A percentile compares a stretch with the other conserved stretches of the same genome.
Evolutionary conservation across 805 yeast genomes (phyloP).

Genomic region (Yamadazyma ubonensis): DNA sequence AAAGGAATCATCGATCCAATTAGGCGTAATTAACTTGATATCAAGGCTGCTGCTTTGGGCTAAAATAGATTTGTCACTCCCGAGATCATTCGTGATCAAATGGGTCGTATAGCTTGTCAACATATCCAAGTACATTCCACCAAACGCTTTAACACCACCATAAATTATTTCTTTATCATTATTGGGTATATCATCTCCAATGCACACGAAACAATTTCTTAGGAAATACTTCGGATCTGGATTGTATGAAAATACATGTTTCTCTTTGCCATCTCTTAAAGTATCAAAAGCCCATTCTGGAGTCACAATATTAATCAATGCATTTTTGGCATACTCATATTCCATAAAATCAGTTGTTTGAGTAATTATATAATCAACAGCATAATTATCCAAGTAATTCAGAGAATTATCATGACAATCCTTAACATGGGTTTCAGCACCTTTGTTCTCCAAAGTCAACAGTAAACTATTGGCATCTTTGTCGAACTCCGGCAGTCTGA

Average conservation of each 20-base stretch:
- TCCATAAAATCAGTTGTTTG: conserved; percentile 52
- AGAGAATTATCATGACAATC: conserved; percentile 5
- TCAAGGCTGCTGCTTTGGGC: conserved; percentile 45
- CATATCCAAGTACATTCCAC: conserved; percentile 67
- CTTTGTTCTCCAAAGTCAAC: conserved; percentile 12
- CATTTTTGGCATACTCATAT: conserved; percentile 43
- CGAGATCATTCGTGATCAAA: conserved; percentile 54
- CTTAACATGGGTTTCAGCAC: conserved; percentile 11
- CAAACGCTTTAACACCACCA: conserved; percentile 68
- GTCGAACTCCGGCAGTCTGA: conserved; percentile 8
- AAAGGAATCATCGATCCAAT: conserved; percentile 77
- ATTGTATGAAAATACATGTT: conserved; percentile 58
- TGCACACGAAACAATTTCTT: conserved; percentile 59
- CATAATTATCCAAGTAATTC: conserved; percentile 12
- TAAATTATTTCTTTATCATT: conserved; percentile 67
- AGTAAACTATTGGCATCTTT: conserved; percentile 11
- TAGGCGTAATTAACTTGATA: conserved; percentile 67
- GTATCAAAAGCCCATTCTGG: conserved; percentile 61
- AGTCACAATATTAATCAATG: conserved; percentile 65
- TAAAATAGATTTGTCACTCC: conserved; percentile 57
- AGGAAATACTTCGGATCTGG: conserved; percentile 71
- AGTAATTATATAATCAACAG: conserved; percentile 48
- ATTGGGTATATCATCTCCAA: conserved; percentile 52
- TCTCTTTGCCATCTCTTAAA: conserved; percentile 35
- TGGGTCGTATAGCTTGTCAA: conserved; percentile 78